phyloP scores from a whole-genome alignment of 495 filamentous ascomycete species.

The Elasticomyces elasticus region DNA sequence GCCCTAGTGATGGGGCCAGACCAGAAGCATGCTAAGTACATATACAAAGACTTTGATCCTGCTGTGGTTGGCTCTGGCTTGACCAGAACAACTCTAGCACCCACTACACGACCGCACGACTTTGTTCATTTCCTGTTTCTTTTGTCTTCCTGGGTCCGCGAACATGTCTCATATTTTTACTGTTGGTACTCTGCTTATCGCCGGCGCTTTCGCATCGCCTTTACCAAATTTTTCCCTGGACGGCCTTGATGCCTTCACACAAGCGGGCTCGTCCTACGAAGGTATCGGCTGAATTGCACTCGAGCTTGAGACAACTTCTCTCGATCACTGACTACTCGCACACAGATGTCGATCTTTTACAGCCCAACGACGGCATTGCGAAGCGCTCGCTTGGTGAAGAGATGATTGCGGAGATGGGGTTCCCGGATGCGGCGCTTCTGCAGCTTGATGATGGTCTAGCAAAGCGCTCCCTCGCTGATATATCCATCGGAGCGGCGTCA shows the following conservation, averaged over 20 bases:
- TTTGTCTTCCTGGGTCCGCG: background rate
- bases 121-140: too few species aligned
- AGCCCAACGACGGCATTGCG: too few species aligned
- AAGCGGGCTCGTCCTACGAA: too few species aligned
- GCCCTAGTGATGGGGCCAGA: too few species aligned
- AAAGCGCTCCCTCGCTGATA: background rate
- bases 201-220: background rate
- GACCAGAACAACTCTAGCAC: too few species aligned
- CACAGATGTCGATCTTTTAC: background rate
- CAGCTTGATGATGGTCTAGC: background rate
- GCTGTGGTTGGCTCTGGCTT: too few species aligned
- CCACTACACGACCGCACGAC: too few species aligned
- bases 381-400: too few species aligned
- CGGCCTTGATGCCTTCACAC: background rate
- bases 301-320: background rate
- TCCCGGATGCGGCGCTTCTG: background rate
- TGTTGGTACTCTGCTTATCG: background rate
- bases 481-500: slow-evolving; percentile 1
- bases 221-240: background rate
- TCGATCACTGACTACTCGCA: background rate
- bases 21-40: too few species aligned
- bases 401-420: background rate
- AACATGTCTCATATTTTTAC: background rate
- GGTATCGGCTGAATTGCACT: too few species aligned
- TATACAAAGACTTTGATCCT: background rate